phyloP scores from a whole-genome alignment of 176 grass and related monocot genomes.

The Guadua angustifolia region DNA sequence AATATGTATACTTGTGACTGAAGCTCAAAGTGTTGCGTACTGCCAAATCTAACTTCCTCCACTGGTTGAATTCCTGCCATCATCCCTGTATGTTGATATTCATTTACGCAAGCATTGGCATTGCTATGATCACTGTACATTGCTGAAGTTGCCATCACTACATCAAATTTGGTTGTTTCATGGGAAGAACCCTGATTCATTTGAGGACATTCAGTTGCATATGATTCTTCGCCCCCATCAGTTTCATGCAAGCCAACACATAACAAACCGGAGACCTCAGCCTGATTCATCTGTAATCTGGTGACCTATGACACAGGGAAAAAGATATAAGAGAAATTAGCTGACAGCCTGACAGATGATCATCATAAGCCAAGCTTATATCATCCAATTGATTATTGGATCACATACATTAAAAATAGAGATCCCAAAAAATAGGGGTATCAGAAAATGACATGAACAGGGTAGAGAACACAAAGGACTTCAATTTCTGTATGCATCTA shows the following conservation, averaged over 20 bases:
- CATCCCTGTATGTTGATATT: conserved; percentile 30
- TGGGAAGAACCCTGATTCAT: conserved; percentile 49
- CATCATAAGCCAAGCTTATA: neutral
- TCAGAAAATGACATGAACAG: neutral
- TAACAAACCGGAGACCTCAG: conserved; percentile 43
- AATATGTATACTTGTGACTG: conserved; percentile 26
- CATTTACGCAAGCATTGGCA: conserved; percentile 46
- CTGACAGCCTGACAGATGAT: neutral
- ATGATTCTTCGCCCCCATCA: conserved; percentile 34
- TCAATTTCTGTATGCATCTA: neutral
- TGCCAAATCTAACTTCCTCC: conserved; percentile 45
- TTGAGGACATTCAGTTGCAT: conserved; percentile 49
- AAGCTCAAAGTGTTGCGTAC: conserved; percentile 43
- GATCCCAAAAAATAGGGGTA: neutral
- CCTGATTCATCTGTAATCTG: conserved; percentile 54
- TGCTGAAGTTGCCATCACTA: conserved; percentile 44
- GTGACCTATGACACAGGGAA: conserved; percentile 32
- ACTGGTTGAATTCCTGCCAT: conserved; percentile 44
- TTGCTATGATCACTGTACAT: conserved; percentile 51
- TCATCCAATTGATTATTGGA: conserved; percentile 1
- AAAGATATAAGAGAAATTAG: conserved; percentile 29
- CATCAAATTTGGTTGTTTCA: conserved; percentile 58
- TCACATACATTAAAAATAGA: conserved; percentile 7
- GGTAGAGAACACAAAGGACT: neutral
- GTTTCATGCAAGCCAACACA: conserved; percentile 54